A percentile compares a stretch with the other conserved stretches of the same genome.
These are phyloP conservation scores for Aureobasidium leucospermi DNA, from an alignment of 2,329 filamentous ascomycete species.

Conservation along the genomic window DNA sequence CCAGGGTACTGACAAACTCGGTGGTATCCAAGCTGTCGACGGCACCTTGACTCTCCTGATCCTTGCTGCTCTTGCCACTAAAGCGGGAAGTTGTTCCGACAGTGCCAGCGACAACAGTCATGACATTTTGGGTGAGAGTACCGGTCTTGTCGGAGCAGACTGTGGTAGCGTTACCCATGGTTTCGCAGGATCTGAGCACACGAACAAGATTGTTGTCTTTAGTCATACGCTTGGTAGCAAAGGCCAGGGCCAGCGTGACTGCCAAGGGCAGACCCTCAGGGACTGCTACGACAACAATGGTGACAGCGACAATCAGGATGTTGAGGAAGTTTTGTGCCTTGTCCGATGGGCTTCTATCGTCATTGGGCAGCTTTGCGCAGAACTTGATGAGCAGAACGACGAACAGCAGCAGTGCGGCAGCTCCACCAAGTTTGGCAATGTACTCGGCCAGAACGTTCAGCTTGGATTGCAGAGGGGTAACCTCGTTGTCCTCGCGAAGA, in stretches of 20 bases:
- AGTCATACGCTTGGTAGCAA: conserved; percentile 60
- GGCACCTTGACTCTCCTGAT: conserved; percentile 3
- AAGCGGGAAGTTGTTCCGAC: conserved; percentile 54
- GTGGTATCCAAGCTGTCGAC: conserved; percentile 43
- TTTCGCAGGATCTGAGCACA: conserved; percentile 59
- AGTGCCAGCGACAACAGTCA: conserved; percentile 68
- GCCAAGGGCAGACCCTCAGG: conserved; percentile 60
- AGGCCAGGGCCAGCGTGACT: conserved; percentile 60
- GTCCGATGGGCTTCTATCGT: conserved; percentile 50
- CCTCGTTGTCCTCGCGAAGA: conserved; percentile 66
- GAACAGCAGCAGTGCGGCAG: conserved; percentile 72
- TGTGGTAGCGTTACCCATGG: conserved; percentile 65
- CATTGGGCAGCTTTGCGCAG: conserved; percentile 56
- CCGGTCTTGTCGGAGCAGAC: conserved; percentile 78
- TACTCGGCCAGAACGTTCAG: conserved; percentile 71
- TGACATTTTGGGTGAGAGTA: conserved; percentile 66
- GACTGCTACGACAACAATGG: conserved; percentile 62
- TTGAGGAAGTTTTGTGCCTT: conserved; percentile 68
- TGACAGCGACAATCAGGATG: conserved; percentile 58
- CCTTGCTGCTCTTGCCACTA: conserved; percentile 27
- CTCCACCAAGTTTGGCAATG: conserved; percentile 70
- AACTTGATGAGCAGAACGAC: conserved; percentile 82
- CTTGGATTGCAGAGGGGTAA: conserved; percentile 71
- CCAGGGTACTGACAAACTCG: conserved; percentile 49
- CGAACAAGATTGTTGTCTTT: conserved; percentile 67